phyloP scores from a whole-genome alignment of 257 asterid species.

The Solanum appendiculatum region DNA sequence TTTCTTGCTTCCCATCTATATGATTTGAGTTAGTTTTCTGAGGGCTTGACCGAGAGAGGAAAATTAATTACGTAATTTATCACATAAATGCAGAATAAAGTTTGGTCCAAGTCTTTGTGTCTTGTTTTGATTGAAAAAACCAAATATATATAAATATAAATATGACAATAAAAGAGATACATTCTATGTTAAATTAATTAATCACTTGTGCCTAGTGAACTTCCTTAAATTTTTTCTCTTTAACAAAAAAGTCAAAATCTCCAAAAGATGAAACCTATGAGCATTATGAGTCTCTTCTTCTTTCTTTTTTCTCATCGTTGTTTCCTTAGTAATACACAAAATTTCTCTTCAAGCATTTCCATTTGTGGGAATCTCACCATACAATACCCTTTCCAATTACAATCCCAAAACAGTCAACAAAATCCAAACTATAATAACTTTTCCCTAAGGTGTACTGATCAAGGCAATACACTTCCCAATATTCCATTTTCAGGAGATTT shows the following conservation, averaged over 20 bases:
- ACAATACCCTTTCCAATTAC: slow-evolving; percentile 2
- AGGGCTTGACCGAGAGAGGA: not conserved
- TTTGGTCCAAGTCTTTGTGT: not conserved
- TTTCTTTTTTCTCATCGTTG: not conserved
- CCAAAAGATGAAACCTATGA: not conserved
- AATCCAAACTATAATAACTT: not conserved
- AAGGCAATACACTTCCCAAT: not conserved
- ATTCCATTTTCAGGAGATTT: slow-evolving; percentile 5
- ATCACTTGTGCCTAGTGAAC: not conserved
- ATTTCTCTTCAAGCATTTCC: not conserved
- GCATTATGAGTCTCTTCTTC: not conserved
- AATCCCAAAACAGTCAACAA: not conserved
- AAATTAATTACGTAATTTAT: not conserved
- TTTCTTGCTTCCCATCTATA: not conserved
- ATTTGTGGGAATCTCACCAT: not conserved
- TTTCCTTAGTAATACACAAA: not conserved
- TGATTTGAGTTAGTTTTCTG: not conserved
- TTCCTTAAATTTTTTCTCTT: not conserved
- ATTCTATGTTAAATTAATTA: not conserved
- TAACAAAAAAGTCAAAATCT: not conserved
- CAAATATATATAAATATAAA: not conserved
- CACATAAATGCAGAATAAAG: not conserved
- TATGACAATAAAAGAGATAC: not conserved
- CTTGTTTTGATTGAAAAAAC: not conserved
- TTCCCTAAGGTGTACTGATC: not conserved